Conservation (phyloP, 2,329 filamentous ascomycete genomes). For the Alternaria solani region DNA sequence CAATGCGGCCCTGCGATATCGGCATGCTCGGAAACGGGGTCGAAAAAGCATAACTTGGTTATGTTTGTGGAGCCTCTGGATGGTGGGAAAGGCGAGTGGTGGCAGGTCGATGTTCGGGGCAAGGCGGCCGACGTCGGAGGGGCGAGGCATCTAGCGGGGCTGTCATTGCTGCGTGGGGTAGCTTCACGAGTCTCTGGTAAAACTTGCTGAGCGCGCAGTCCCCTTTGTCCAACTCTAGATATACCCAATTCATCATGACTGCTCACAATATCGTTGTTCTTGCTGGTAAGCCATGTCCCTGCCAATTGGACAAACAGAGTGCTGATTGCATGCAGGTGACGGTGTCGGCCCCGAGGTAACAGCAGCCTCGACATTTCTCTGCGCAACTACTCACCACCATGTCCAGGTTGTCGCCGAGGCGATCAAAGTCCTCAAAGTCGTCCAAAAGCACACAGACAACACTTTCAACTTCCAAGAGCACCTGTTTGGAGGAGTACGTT, state of each 20-base stretch:
- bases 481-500: constrained; percentile 86
- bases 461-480: constrained; percentile 92
- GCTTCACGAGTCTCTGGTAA: constrained; percentile 11
- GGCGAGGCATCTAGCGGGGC: constrained; percentile 11
- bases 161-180: constrained; percentile 11
- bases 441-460: constrained; percentile 77
- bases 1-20: background rate
- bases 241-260: constrained; percentile 38
- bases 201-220: constrained; percentile 3
- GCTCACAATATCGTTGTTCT: constrained; percentile 54
- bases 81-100: background rate
- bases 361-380: constrained; percentile 7
- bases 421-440: constrained; percentile 82
- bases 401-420: constrained; percentile 80
- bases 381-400: constrained; percentile 27
- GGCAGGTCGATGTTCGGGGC: constrained; percentile 6
- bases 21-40: background rate
- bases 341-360: constrained; percentile 54
- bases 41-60: background rate
- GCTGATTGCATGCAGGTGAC: constrained; percentile 46
- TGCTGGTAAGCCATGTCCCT: constrained; percentile 41
- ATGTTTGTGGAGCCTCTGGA: background rate
- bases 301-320: background rate
- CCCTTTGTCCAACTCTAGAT: background rate
- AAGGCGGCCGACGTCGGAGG: constrained; percentile 15